Evolutionary conservation across 2,329 filamentous ascomycete species (phyloP), one percentile per base, ranked within the genome.

Genomic region (Pyrenochaeta sp.): DNA sequence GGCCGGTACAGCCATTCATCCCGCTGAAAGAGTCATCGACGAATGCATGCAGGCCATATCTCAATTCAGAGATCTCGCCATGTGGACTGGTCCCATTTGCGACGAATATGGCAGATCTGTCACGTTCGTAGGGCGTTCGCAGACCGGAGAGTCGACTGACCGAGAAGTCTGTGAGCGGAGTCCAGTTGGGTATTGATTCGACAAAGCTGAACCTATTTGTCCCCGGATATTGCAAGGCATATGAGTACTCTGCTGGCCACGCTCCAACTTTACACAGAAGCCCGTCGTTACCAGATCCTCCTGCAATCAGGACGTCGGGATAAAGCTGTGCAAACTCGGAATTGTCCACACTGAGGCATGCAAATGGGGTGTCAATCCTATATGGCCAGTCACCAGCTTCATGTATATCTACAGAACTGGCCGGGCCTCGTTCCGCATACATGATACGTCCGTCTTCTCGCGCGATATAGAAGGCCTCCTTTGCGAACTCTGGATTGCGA

Each of bases 381-480:
- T 90, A 90, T 51, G 86, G 83, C 64, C 91, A 87, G 82, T 52
- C 89, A 74, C 64, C 69, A 53, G 86, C 80, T 45, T 83, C 85
- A 7, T 66, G 64, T 12, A 67, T 67, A 9, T 71, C 67, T 8
- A 61, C 81, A 5, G 78, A 77, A 48, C 81, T 75, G 32, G 58
- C 52, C 5, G 83, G 83, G 43, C 64, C 65, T 57, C 92, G 87
- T 64, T 92, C 88, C 4, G 94, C 78, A 63, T 90, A 91, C 52
- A 89, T 85, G 9, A 97, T 84, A 48, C 89, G 81, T 2, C 95
- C 95, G 72, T 98, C 94, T 78, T 98, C 94, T 53, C 93, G 88
- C 10, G 90, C 91, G 15, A 99, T 81, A 71, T 95, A 97, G 48
- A 98, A 88, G 58, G 90, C 88, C 71, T 98, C 95, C 36, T 88